Evolutionary conservation across 139 green algal genomes (phyloP), one percentile per base, ranked within the genome.

Genomic region (Chlamydomonas sp.): DNA sequence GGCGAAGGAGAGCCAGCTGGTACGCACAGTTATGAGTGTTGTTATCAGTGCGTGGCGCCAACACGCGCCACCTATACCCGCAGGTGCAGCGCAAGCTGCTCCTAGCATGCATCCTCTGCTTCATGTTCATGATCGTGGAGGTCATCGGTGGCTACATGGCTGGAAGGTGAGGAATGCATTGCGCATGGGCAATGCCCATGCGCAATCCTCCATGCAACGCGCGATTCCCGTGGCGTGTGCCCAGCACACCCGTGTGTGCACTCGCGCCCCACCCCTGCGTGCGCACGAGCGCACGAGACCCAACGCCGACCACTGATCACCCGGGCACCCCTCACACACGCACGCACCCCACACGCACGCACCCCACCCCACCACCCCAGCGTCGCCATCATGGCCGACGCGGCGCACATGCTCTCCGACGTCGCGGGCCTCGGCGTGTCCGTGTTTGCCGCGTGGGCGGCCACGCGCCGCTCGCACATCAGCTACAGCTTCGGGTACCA

Each of bases 331-430:
- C n/a, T n/a, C n/a, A n/a, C n/a, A n/a, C n/a, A n/a, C n/a, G n/a
- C n/a, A n/a, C n/a, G n/a, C n/a, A n/a, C n/a, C n/a, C n/a, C n/a
- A n/a, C n/a, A n/a, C n/a, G n/a, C n/a, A n/a, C n/a, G n/a, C n/a
- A n/a, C n/a, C n/a, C n/a, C n/a, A n/a, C n/a, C n/a, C n/a, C n/a
- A n/a, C n/a, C n/a, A n/a, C n/a, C n/a, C n/a, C n/a, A 95, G 86
- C 57, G 79, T 98, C 24, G 92, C 92, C 49, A 95, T 98, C 73
- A 84, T 97, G 71, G 92, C 93, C 2, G 92, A 98, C 72, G 92
- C 92, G 1, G 92, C 91, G 0, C 92, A 97, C 79, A 88, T 97
- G 71, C 82, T 98, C n/a, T 95, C 88, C 2, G 92, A 98, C 58
- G 88, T 92, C 5, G 79, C 73, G 2, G 87, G 87, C 39, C 97